Conservation (phyloP, 108 stramenopile species). For the Aurantiochytrium sp. region DNA sequence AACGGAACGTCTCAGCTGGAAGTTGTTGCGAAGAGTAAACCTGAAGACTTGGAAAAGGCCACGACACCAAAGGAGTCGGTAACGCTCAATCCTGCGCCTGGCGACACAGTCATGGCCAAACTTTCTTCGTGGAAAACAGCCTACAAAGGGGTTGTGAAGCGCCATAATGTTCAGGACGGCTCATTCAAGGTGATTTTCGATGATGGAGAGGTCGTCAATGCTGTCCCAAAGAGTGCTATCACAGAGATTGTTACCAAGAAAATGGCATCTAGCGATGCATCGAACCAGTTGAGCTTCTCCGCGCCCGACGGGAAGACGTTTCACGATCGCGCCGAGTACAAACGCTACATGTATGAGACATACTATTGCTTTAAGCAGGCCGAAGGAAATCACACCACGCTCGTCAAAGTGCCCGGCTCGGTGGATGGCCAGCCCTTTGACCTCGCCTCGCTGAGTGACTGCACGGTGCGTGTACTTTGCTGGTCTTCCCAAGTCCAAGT, state of each 20-base stretch:
- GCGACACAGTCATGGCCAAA: background rate
- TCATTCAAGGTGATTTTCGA: background rate
- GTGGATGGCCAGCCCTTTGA: conserved; percentile 66
- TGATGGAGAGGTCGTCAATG: background rate
- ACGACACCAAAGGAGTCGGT: background rate
- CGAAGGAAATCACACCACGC: conserved; percentile 23
- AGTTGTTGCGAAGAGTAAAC: background rate
- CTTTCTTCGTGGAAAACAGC: background rate
- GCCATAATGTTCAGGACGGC: background rate
- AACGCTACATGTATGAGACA: conserved; percentile 60
- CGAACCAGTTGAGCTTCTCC: conserved; percentile 22
- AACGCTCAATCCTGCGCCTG: background rate
- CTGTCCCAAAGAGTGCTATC: background rate
- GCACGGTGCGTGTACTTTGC: conserved; percentile 54
- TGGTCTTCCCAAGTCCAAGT: conserved; percentile 60
- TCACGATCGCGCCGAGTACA: conserved; percentile 40
- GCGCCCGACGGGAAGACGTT: conserved; percentile 68
- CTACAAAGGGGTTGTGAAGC: background rate
- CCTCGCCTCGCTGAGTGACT: conserved; percentile 47
- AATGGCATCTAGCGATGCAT: background rate
- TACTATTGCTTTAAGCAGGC: conserved; percentile 59
- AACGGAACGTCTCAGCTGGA: background rate
- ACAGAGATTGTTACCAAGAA: background rate
- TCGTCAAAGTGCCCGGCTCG: conserved; percentile 51
- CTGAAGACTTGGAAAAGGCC: background rate